These are phyloP conservation scores for Coemansia sp. DNA, from an alignment of 192 early-diverging fungal genomes.

Conservation along the genomic window DNA sequence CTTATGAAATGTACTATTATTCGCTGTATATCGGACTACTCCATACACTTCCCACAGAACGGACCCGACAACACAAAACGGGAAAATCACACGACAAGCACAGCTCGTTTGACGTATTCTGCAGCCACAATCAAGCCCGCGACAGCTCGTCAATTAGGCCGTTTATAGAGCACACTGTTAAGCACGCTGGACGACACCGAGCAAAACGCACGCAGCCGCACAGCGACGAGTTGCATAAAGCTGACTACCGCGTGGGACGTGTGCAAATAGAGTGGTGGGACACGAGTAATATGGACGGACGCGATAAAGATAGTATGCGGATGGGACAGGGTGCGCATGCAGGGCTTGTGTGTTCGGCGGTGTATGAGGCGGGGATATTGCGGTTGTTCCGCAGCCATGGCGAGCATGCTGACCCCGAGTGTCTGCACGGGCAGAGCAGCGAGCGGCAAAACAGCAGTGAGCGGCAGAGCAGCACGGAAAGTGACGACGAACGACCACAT, in stretches of 20 bases:
- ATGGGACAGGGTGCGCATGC: conserved; percentile 12
- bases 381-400: conserved; percentile 23
- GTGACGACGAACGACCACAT: conserved; percentile 4
- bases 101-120: conserved; percentile 9
- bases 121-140: not conserved
- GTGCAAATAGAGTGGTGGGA: conserved; percentile 41
- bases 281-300: not conserved
- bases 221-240: not conserved
- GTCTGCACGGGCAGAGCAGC: not conserved
- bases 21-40: conserved; percentile 24
- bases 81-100: conserved; percentile 3
- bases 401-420: not conserved
- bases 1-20: conserved; percentile 15
- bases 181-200: conserved; percentile 1
- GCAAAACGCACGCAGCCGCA: conserved; percentile 2
- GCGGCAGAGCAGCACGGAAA: not conserved
- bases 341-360: conserved; percentile 7
- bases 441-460: not conserved
- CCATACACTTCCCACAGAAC: not conserved
- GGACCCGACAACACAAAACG: not conserved
- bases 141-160: not conserved
- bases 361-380: conserved; percentile 20
- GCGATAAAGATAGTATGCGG: not conserved
- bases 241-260: conserved; percentile 33
- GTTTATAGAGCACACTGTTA: not conserved